These are phyloP conservation scores for Physcia stellaris DNA, from an alignment of 495 filamentous ascomycete species.

Conservation along the genomic window DNA sequence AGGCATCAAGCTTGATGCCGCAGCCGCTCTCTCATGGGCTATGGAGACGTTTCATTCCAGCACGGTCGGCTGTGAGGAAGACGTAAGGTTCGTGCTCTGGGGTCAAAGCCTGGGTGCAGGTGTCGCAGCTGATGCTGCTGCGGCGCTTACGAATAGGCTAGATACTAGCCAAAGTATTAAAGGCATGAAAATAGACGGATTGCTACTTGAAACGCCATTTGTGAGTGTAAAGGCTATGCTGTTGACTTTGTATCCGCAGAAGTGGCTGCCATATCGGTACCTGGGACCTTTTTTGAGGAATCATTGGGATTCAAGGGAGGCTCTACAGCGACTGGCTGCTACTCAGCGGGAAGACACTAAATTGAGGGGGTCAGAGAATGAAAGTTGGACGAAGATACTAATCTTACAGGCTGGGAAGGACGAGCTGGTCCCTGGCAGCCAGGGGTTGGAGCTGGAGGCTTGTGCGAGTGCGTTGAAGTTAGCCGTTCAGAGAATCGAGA, in stretches of 20 bases:
- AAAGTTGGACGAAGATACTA: constrained; percentile 24
- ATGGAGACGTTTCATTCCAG: no score
- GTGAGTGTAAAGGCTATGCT: constrained; percentile 62
- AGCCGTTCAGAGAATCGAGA: constrained; percentile 20
- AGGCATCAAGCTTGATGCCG: constrained; percentile 51
- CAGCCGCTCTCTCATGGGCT: constrained; percentile 34
- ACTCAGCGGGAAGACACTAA: not conserved
- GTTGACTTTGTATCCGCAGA: constrained; percentile 60
- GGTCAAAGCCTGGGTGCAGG: constrained; percentile 63
- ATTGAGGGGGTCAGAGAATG: not conserved
- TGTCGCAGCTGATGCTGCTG: constrained; percentile 41
- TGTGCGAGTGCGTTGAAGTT: constrained; percentile 21
- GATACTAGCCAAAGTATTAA: constrained; percentile 5
- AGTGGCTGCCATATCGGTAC: constrained; percentile 67
- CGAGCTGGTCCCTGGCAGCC: constrained; percentile 50
- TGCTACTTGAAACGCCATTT: constrained; percentile 70
- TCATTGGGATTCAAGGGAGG: constrained; percentile 32
- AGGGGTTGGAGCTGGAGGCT: constrained; percentile 34
- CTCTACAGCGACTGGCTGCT: constrained; percentile 23
- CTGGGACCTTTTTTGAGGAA: constrained; percentile 40
- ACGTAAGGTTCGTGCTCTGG: constrained; percentile 63
- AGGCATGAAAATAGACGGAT: constrained; percentile 25
- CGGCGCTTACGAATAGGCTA: constrained; percentile 16
- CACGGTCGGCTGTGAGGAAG: no score
- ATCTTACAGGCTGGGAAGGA: constrained; percentile 52